Percentiles rank a stretch among this genome's conserved stretches.
phyloP scores from a whole-genome alignment of 306 rosid species.

The Abrus precatorius region DNA sequence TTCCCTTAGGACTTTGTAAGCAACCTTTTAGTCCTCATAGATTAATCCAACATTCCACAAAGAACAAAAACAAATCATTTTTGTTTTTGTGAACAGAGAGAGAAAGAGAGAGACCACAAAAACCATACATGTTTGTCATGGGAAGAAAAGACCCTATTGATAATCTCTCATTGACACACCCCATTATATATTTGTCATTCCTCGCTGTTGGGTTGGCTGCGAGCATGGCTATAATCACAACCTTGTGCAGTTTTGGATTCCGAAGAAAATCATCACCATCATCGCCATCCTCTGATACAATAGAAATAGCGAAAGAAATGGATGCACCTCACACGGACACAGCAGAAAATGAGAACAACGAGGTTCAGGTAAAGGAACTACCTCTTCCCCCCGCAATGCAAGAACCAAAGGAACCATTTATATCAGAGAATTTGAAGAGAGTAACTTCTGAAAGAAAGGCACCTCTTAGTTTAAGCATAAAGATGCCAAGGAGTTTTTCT shows the following conservation, averaged over 20 bases:
- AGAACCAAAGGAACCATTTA: constrained; percentile 1
- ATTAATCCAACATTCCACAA: no score
- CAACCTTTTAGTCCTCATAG: constrained; percentile 34
- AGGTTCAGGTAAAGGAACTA: constrained; percentile 49
- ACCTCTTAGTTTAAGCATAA: constrained; percentile 56
- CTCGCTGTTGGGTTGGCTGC: constrained; percentile 61
- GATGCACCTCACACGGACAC: neutral
- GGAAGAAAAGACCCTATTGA: constrained; percentile 71
- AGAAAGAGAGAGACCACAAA: neutral
- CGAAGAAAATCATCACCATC: constrained; percentile 44
- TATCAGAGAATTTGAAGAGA: constrained; percentile 43
- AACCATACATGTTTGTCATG: constrained; percentile 47
- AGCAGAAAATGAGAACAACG: constrained; percentile 4
- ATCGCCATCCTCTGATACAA: constrained; percentile 4
- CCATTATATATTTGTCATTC: constrained; percentile 56
- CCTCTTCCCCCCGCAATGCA: constrained; percentile 75
- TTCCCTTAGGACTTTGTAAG: constrained; percentile 32
- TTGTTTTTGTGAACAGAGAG: neutral
- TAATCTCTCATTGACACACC: constrained; percentile 55
- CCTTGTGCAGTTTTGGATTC: constrained; percentile 59
- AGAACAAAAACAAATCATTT: no score
- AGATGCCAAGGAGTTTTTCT: constrained; percentile 66
- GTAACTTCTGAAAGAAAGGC: constrained; percentile 61
- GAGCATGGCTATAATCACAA: constrained; percentile 62
- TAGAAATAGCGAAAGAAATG: neutral